Percentiles rank a stretch among this genome's conserved stretches.
Evolutionary conservation across 495 filamentous ascomycete species (phyloP).

Genomic region (Immersiella caudata): DNA sequence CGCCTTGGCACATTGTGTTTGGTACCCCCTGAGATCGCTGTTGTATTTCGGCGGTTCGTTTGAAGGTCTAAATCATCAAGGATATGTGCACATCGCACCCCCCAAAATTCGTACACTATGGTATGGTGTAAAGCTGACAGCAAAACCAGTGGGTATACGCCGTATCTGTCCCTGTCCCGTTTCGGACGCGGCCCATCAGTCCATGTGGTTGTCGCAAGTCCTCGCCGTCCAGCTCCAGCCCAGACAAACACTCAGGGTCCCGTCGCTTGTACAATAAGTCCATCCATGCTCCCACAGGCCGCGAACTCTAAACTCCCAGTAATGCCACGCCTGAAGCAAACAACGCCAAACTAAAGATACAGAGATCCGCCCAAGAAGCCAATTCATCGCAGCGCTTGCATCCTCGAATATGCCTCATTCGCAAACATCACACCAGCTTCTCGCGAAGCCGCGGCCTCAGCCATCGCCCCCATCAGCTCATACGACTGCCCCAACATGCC

Average conservation of each 20-base stretch:
- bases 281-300: neutral
- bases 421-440: constrained; percentile 33
- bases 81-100: neutral
- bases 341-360: neutral
- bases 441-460: constrained; percentile 57
- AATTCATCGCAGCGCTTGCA: constrained; percentile 11
- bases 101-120: neutral
- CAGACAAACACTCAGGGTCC: neutral
- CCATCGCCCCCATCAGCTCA: constrained; percentile 68
- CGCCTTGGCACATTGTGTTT: neutral
- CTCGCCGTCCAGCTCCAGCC: neutral
- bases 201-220: neutral
- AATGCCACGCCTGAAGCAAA: neutral
- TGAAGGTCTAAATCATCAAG: neutral
- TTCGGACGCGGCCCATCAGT: neutral
- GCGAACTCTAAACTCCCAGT: neutral
- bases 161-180: neutral
- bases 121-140: neutral
- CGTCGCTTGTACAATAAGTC: no score
- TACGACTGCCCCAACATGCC: constrained; percentile 76
- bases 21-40: neutral
- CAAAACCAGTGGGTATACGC: neutral
- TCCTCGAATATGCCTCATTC: constrained; percentile 37
- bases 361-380: neutral
- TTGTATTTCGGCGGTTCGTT: no score